These are phyloP conservation scores for Ordospora colligata DNA, from an alignment of 371 early-diverging fungal genomes.

Conservation along the genomic window DNA sequence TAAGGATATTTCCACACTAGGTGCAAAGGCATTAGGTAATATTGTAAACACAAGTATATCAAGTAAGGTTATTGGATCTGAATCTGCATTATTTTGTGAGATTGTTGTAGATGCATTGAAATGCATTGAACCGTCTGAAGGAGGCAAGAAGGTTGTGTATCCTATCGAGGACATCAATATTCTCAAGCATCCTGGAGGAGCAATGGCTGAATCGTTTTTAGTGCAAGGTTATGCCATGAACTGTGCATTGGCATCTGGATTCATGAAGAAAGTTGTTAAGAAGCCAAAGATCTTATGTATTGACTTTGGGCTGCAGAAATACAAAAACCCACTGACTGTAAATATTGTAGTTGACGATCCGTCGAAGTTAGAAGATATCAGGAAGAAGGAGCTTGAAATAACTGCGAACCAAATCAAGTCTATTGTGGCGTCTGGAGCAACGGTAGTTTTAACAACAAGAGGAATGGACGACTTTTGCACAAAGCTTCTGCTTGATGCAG, in stretches of 20 bases:
- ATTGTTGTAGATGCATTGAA: conserved; percentile 85
- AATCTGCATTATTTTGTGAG: conserved; percentile 84
- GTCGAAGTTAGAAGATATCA: conserved; percentile 87
- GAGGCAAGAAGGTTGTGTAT: conserved; percentile 77
- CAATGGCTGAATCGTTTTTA: conserved; percentile 76
- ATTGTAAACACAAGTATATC: conserved; percentile 95
- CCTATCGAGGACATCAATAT: conserved; percentile 93
- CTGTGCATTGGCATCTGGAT: conserved; percentile 76
- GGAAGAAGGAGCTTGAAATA: conserved; percentile 83
- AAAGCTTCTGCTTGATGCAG: conserved; percentile 87
- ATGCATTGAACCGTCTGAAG: conserved; percentile 74
- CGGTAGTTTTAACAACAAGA: conserved; percentile 92
- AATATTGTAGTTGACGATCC: conserved; percentile 93
- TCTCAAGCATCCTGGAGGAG: conserved; percentile 93
- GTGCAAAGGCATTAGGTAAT: conserved; percentile 63
- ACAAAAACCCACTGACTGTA: conserved; percentile 93
- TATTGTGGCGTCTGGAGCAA: conserved; percentile 87
- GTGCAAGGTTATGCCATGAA: conserved; percentile 93
- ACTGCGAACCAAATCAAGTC: conserved; percentile 85
- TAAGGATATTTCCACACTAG: conserved; percentile 36
- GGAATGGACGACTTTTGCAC: conserved; percentile 96
- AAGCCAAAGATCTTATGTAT: conserved; percentile 93
- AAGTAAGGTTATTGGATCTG: conserved; percentile 82
- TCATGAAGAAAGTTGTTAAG: conserved; percentile 54
- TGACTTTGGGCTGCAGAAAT: conserved; percentile 95